A percentile compares a stretch with the other conserved stretches of the same genome.
Evolutionary conservation across 2,329 filamentous ascomycete genomes (phyloP).

Genomic region (Aspergillus pseudoglaucus): DNA sequence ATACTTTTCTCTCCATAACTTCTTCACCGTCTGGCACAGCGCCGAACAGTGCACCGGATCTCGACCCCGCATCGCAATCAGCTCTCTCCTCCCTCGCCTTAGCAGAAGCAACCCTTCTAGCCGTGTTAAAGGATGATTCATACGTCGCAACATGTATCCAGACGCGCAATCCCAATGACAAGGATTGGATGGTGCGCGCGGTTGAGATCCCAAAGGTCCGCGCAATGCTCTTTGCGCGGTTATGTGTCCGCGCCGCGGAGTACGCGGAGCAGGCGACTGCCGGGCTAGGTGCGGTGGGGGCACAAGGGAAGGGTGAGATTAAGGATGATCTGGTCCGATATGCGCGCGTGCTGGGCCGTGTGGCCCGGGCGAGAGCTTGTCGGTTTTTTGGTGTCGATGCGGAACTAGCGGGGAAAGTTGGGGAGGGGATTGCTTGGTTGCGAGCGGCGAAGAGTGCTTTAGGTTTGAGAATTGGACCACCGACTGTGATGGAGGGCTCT

Average conservation of each 20-base stretch:
- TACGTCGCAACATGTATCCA: slow-evolving; percentile 79
- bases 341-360: slow-evolving; percentile 65
- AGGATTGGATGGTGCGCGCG: slow-evolving; percentile 93
- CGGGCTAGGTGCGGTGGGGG: slow-evolving; percentile 37
- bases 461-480: slow-evolving; percentile 50
- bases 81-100: slow-evolving; percentile 55
- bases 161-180: slow-evolving; percentile 72
- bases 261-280: slow-evolving; percentile 69
- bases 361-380: slow-evolving; percentile 76
- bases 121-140: slow-evolving; percentile 88
- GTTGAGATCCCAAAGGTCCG: slow-evolving; percentile 84
- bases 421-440: slow-evolving; percentile 81
- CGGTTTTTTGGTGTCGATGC: slow-evolving; percentile 87
- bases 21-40: slow-evolving; percentile 35
- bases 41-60: slow-evolving; percentile 35
- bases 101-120: slow-evolving; percentile 82
- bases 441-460: slow-evolving; percentile 69
- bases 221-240: slow-evolving; percentile 75
- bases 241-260: slow-evolving; percentile 82
- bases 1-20: slow-evolving; percentile 61
- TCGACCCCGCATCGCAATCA: slow-evolving; percentile 38
- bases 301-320: slow-evolving; percentile 35
- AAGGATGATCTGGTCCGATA: slow-evolving; percentile 65
- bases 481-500: slow-evolving; percentile 39
- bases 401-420: slow-evolving; percentile 72